These are phyloP conservation scores for Climacium dendroides DNA, from an alignment of 225 moss, liverwort and hornwort genomes.

Conservation along the genomic window DNA sequence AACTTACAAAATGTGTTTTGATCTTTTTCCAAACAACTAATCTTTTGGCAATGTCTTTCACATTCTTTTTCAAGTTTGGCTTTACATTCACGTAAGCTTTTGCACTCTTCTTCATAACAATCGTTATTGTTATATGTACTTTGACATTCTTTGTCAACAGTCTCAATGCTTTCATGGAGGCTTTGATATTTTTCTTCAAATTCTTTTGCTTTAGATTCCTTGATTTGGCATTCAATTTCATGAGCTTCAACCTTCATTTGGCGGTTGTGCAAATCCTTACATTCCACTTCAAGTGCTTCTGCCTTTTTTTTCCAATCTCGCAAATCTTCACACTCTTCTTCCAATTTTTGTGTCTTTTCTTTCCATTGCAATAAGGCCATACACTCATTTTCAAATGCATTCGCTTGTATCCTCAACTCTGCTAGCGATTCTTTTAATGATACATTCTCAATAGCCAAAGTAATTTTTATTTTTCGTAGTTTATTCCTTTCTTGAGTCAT, in stretches of 20 bases:
- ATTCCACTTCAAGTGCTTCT: conserved; percentile 10
- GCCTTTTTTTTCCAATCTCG: conserved; percentile 18
- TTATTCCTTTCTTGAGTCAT: conserved; percentile 41
- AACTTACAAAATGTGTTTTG: not conserved
- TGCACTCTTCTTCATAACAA: not conserved
- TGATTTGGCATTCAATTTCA: not conserved
- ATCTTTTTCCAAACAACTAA: not conserved
- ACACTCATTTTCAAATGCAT: conserved; percentile 2
- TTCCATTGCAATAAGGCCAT: not conserved
- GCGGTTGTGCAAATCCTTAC: not conserved
- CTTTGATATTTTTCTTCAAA: not conserved
- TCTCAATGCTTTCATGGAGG: not conserved
- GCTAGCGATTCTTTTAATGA: conserved; percentile 20
- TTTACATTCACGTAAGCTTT: not conserved
- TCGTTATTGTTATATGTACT: not conserved
- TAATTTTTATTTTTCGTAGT: conserved; percentile 30
- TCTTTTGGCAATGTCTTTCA: not conserved
- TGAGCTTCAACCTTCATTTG: conserved; percentile 1
- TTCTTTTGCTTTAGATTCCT: not conserved
- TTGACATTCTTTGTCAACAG: not conserved
- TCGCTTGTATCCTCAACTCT: not conserved
- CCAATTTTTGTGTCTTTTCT: not conserved
- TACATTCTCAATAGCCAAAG: conserved; percentile 35
- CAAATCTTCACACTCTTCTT: conserved; percentile 28
- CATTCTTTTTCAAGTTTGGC: not conserved